Percentiles rank a stretch among this genome's conserved stretches.
These are phyloP conservation scores for carrot (Daucus carota) DNA, from an alignment of 129 eudicot species.

Conservation along the genomic window DNA sequence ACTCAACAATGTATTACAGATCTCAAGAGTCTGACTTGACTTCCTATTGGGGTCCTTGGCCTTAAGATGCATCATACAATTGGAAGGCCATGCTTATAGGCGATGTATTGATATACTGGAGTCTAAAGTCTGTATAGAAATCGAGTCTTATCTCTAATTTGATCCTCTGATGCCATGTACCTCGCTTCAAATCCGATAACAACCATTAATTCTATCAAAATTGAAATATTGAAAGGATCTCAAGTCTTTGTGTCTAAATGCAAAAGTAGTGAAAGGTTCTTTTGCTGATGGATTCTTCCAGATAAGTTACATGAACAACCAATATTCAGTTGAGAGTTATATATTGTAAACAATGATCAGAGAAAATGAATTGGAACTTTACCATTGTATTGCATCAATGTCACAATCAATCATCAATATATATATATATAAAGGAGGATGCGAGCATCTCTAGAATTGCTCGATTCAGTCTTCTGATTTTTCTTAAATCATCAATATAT, in stretches of 20 bases:
- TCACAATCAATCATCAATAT: too few relatives aligned
- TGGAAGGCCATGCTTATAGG: conserved; percentile 12
- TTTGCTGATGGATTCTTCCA: conserved; percentile 14
- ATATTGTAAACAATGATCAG: neutral
- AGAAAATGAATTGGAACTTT: neutral
- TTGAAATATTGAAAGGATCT: neutral
- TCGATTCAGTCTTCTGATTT: too few relatives aligned
- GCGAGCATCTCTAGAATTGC: too few relatives aligned
- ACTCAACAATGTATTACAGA: neutral
- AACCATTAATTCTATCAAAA: neutral
- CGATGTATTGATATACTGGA: neutral
- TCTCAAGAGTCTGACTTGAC: neutral
- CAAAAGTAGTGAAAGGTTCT: conserved; percentile 16
- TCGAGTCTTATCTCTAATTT: neutral
- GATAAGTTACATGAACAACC: conserved; percentile 5
- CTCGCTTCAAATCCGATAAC: neutral
- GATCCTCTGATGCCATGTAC: conserved; percentile 1
- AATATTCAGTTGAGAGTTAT: neutral
- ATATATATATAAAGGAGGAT: too few relatives aligned
- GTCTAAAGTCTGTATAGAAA: conserved; percentile 1
- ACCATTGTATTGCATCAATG: neutral
- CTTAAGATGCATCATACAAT: conserved; percentile 12
- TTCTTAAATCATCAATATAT: too few relatives aligned
- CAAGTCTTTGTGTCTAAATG: neutral
- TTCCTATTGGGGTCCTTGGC: conserved; percentile 6